These are phyloP conservation scores for Magnusiomyces tetraspermus DNA, from an alignment of 1,139 yeast genomes.

Conservation along the genomic window DNA sequence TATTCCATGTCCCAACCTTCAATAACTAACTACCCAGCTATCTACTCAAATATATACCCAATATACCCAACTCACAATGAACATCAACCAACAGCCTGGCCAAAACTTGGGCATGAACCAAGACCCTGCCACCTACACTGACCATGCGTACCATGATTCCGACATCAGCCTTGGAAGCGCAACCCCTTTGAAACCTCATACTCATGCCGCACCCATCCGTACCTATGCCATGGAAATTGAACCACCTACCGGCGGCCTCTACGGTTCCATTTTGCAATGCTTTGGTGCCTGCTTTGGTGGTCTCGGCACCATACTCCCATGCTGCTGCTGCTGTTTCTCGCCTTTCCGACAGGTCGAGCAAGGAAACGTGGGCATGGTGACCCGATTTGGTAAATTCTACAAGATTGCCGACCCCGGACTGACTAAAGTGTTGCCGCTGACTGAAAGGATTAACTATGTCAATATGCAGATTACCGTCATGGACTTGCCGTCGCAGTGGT, in stretches of 20 bases:
- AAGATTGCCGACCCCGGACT: conserved; percentile 66
- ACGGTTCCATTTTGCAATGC: conserved; percentile 37
- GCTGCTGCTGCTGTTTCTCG: conserved; percentile 48
- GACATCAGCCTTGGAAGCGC: no score
- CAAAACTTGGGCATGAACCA: no score
- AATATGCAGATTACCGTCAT: conserved; percentile 51
- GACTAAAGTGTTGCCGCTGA: conserved; percentile 53
- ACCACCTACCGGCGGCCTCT: conserved; percentile 31
- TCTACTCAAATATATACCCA: no score
- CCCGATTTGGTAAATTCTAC: conserved; percentile 59
- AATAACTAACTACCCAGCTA: no score
- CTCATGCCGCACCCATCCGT: conserved; percentile 27
- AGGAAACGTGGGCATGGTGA: conserved; percentile 63
- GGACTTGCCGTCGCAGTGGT: conserved; percentile 58
- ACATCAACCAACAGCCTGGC: no score
- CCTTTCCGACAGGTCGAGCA: conserved; percentile 56
- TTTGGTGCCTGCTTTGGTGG: conserved; percentile 45
- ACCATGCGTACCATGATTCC: no score
- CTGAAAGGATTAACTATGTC: conserved; percentile 47
- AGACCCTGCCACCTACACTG: no score
- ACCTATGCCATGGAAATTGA: conserved; percentile 33
- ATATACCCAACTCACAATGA: no score
- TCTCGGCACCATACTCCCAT: conserved; percentile 45
- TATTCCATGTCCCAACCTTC: no score
- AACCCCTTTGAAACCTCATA: conserved; percentile 6